A percentile compares a stretch with the other conserved stretches of the same genome.
Evolutionary conservation across 768 basidiomycete genomes (phyloP).

Genomic region (Paxillus ammoniavirescens): DNA sequence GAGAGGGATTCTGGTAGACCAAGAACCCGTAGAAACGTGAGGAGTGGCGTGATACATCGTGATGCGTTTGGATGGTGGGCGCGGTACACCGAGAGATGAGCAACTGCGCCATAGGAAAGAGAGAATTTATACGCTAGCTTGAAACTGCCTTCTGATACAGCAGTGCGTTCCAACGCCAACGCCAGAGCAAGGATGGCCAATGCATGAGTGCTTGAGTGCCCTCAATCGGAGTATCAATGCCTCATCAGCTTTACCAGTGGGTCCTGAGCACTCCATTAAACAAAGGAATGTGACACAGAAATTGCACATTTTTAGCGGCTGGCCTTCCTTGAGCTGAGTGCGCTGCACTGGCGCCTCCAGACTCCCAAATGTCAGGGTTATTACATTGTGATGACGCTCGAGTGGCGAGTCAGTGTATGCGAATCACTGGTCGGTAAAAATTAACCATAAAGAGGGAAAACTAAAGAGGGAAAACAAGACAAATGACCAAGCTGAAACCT

Average conservation of each 20-base stretch:
- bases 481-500: too few species aligned
- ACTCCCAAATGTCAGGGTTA: not conserved
- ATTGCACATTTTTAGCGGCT: not conserved
- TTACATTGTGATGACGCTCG: not conserved
- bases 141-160: not conserved
- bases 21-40: not conserved
- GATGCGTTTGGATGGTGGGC: not conserved
- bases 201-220: too few species aligned
- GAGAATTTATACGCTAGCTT: not conserved
- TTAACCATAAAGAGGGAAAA: not conserved
- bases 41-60: not conserved
- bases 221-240: not conserved
- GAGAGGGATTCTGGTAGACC: not conserved
- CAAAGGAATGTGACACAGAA: not conserved
- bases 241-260: not conserved
- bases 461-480: not conserved
- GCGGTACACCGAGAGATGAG: not conserved
- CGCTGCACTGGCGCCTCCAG: not conserved
- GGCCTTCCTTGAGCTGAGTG: not conserved
- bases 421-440: not conserved
- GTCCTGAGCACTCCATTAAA: not conserved
- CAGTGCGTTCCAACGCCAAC: not conserved
- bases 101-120: not conserved
- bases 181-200: not conserved
- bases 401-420: not conserved